Base-by-base conservation (phyloP, 768 basidiomycete species). In the Mrakia hoshinonis region DNA sequence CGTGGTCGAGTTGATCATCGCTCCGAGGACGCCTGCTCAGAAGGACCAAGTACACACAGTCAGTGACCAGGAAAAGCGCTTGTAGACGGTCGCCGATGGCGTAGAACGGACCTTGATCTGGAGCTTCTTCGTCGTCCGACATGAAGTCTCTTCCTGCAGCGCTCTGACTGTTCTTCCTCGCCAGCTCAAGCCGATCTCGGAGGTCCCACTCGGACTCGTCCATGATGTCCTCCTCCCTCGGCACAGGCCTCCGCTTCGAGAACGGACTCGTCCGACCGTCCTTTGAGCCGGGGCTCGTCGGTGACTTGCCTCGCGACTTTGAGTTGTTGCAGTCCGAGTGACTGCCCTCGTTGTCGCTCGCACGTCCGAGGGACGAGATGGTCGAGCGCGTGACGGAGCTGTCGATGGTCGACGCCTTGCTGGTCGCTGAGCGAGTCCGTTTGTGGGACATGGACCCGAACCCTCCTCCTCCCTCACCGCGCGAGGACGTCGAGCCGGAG, bases 111-210 rank as follows among this genome's bases (percentile, higher is more conserved):
- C 31, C 31, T 22, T 22, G 22, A 38, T 38, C 36, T 61, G 5
- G 18, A 43, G 58, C 34, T 38, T 61, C 58, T 22, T 61, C 58
- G 18, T 61, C 58, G 20, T 61, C 58, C 58, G 58, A 61, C 58
- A 36, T 39, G 34, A 61, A 7, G 36, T 61, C 36, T 22, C 58
- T 20, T 4, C 24, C 51, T 5, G 47, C 47, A n/a, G 62, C 62
- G n/a, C 51, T 64, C 69, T 70, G 54, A 18, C 70, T 72, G 77
- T 96, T 96, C 74, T 85, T 85, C 72, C 90, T 82, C 6, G 93
- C 93, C 62, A 95, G 81, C 73, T 90, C 90, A 65, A 96, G 80
- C 61, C 88, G 87, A 81, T 85, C 83, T 26, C 87, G 84, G 67
- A 95, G 82, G 77, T 94, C 89, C 76, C 58, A 77, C 77, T 70